These are phyloP conservation scores for Pseudocercospora crystallina DNA, from an alignment of 2,329 filamentous ascomycete genomes.

Conservation along the genomic window DNA sequence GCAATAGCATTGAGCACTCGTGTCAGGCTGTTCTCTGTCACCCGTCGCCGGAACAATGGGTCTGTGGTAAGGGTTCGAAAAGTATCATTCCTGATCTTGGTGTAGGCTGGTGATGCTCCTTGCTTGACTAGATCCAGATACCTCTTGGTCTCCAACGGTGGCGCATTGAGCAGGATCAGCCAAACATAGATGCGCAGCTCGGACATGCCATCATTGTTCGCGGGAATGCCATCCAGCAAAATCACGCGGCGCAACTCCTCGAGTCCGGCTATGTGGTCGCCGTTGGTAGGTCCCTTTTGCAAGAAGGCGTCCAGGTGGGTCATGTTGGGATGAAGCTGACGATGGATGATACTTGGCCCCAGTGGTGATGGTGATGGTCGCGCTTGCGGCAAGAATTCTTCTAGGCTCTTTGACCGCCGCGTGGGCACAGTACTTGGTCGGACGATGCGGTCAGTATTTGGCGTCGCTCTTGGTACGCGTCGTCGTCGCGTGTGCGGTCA, in stretches of 20 bases:
- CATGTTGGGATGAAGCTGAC: conserved; percentile 23
- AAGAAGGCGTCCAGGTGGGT: conserved; percentile 69
- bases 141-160: conserved; percentile 78
- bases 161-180: conserved; percentile 87
- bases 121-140: conserved; percentile 91
- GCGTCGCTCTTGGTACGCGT: too few species aligned
- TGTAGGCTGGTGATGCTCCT: conserved; percentile 88
- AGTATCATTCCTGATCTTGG: conserved; percentile 97
- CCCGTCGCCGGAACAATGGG: conserved; percentile 90
- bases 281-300: conserved; percentile 74
- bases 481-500: too few species aligned
- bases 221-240: conserved; percentile 72
- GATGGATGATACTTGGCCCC: too few species aligned
- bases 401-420: background rate
- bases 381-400: background rate
- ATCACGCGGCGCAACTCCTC: conserved; percentile 73
- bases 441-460: background rate
- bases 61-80: conserved; percentile 96
- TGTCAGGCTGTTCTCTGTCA: conserved; percentile 93
- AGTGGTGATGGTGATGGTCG: background rate
- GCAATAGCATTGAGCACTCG: conserved; percentile 91
- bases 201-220: conserved; percentile 82
- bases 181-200: conserved; percentile 92
- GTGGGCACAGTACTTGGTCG: background rate
- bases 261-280: conserved; percentile 65